Base-by-base conservation (phyloP, 2,329 filamentous ascomycete species). In the Fusarium ambrosium region DNA sequence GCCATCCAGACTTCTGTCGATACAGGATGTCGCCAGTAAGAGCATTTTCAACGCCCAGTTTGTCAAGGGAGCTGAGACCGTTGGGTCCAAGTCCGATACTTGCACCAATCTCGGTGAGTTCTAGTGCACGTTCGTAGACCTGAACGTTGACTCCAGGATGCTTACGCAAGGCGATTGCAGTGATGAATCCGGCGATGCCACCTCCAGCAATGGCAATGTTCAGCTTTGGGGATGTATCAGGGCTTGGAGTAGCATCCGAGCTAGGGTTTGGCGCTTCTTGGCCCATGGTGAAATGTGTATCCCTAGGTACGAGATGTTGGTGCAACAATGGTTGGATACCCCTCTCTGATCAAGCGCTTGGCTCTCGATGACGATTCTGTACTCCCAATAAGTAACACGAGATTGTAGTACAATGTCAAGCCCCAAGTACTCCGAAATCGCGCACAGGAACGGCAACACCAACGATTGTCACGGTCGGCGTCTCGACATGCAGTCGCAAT, bases 401-500 rank as follows among this genome's bases (percentile, higher is more conserved):
- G 10, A 24, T 24, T 9, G 1, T 1, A 16, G 56, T 20, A 2
- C 36, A 29, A 9, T 5, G 10, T 16, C 16, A 6, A 9, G 10
- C 3, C 20, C 6, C 9, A 39, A 29, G 36, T 24, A 10, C 24
- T 59, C 56, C 56, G 56, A 59, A 59, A 59, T 59, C 56, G 36
- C 56, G 36, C 56, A 59, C 6, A 53, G 11, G 13, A 16, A 13
- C 36, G 11, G 14, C 36, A 48, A 13, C 56, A 41, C 36, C 36
- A 20, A 14, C 3, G 6, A 13, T 41, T 59, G 11, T 39, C 36
- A 10, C 9, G 1, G 22, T 41, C 36, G 36, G 22, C 6, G 36
- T 59, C 55, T 16, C 56, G 20, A 37, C 13, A 41, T 39, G 34
- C 36, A 59, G 56, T 59, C 56, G 56, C 56, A 59, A 59, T 41